Percentiles rank a stretch among this genome's conserved stretches.
Conservation (phyloP, 495 filamentous ascomycete species). For the Neurospora pannonica region DNA sequence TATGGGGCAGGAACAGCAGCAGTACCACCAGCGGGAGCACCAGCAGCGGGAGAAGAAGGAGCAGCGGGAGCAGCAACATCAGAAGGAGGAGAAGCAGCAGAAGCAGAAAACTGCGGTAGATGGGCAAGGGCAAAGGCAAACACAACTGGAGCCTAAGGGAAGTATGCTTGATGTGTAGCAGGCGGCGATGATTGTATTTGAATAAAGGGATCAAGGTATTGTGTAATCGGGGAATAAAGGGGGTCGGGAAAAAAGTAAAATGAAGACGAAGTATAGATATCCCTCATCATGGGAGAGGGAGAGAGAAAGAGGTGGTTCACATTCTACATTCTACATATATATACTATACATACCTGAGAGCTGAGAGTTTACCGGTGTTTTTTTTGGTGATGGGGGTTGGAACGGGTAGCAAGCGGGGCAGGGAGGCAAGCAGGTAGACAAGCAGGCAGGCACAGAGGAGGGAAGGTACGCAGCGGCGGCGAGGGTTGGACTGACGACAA, state of each 20-base stretch:
- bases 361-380: neutral
- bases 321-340: neutral
- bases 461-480: too few species aligned
- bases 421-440: neutral
- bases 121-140: neutral
- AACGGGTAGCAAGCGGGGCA: too few species aligned
- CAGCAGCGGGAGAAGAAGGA: neutral
- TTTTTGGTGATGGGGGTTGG: neutral
- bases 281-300: neutral
- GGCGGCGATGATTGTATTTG: neutral
- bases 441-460: neutral
- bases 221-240: neutral
- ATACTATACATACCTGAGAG: neutral
- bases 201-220: neutral
- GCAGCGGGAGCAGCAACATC: neutral
- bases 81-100: neutral
- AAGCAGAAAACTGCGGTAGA: neutral
- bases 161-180: neutral
- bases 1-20: neutral
- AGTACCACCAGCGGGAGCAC: neutral
- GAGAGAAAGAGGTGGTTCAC: neutral
- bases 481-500: too few species aligned
- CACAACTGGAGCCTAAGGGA: neutral
- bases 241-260: neutral
- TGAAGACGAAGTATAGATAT: neutral